Base-by-base conservation (phyloP, 139 green algal genomes). In the Pseudopediastrum boryanum region DNA sequence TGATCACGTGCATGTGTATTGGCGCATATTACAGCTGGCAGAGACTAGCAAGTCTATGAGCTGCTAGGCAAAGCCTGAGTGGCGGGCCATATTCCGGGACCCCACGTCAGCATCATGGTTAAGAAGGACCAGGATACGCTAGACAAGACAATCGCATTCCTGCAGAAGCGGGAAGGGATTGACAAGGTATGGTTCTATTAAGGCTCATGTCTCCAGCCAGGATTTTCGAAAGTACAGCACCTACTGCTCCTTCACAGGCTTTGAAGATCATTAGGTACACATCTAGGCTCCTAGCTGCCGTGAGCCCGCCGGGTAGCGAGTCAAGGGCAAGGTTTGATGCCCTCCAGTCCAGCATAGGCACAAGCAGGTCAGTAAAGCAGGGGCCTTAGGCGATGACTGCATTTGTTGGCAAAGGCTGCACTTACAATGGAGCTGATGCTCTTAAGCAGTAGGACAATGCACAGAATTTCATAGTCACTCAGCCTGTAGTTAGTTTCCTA, bases 111-210 rank as follows among this genome's bases (percentile, higher is more conserved):
- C 64, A 72, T 27, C 64, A 72, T 4, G 35, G 27, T 61, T 66
- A 38, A 41, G 19, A 42, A 73, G 43, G 16, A 85, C 33, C 59
- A 85, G 29, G 87, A 92, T 64, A 59, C 71, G 1, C 56, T 94
- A 0, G 90, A 94, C 42, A 83, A 82, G 27, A 90, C 85, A 3
- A 78, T 91, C 1, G 43, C 67, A 0, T 96, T 94, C 70, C 59
- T 97, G n/a, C 73, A 84, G 1, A 92, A 94, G 66, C 83, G 92
- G 0, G 92, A 97, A 63, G 92, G 92, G 4, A 94, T 97, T 27
- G 92, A 97, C 78, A 96, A 96, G 83, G 89, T 67, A 59, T 75
- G 10, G 7, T 39, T 65, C 10, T 16, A 23, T 13, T 39, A 43
- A 21, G 23, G n/a, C 33, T 4, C 69, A 44, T 65, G 69, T 23